These are phyloP conservation scores for Amniculicola lignicola DNA, from an alignment of 495 filamentous ascomycete species.

Conservation along the genomic window DNA sequence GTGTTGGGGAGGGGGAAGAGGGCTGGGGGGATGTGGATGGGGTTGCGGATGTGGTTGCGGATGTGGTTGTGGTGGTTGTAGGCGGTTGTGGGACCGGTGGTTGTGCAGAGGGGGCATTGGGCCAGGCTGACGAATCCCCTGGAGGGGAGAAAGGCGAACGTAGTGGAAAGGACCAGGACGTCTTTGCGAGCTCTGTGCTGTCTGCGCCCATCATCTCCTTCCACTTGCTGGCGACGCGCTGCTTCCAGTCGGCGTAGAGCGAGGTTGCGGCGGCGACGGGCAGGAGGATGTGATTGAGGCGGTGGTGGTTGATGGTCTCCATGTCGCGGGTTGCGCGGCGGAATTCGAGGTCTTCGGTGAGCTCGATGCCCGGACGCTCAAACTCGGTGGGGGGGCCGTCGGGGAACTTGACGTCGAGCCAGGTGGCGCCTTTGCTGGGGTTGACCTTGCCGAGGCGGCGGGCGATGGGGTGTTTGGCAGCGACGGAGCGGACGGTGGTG, in stretches of 20 bases:
- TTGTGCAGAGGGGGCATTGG: too few relatives aligned
- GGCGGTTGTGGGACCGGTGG: too few relatives aligned
- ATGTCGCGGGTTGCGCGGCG: slow-evolving; percentile 52
- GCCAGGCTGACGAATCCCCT: not conserved
- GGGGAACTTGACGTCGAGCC: slow-evolving; percentile 62
- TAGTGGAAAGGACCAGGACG: not conserved
- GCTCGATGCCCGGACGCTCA: slow-evolving; percentile 57
- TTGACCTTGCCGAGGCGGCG: slow-evolving; percentile 48
- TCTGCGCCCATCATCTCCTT: not conserved
- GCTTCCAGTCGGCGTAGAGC: slow-evolving; percentile 39
- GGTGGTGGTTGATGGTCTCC: slow-evolving; percentile 40
- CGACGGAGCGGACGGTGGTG: slow-evolving; percentile 40
- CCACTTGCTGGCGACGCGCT: slow-evolving; percentile 20
- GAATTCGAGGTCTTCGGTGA: slow-evolving; percentile 50
- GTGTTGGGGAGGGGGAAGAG: not conserved
- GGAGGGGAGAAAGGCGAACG: not conserved
- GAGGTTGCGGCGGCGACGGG: slow-evolving; percentile 45
- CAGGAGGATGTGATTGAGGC: slow-evolving; percentile 43
- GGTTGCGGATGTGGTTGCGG: not conserved
- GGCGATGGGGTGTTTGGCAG: slow-evolving; percentile 27
- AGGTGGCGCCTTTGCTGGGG: slow-evolving; percentile 49
- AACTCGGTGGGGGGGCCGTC: slow-evolving; percentile 58
- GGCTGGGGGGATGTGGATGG: not conserved
- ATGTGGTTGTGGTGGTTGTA: not conserved
- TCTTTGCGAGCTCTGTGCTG: too few relatives aligned